phyloP scores from a whole-genome alignment of 2,329 filamentous ascomycete genomes.

The Torrubiellomyces zombiae region DNA sequence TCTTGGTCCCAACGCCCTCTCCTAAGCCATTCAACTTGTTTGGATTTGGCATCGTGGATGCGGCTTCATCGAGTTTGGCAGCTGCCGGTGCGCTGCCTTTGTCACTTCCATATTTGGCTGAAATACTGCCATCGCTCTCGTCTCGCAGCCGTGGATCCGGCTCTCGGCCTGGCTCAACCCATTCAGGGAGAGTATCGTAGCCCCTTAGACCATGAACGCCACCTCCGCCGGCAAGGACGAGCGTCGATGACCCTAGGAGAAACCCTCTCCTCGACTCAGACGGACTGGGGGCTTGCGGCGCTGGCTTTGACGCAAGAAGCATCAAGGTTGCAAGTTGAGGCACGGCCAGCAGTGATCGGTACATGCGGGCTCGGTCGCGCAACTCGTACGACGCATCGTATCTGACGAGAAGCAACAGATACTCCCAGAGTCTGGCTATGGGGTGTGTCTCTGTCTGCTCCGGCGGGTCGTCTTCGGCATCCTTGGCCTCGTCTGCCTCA shows the following conservation, averaged over 20 bases:
- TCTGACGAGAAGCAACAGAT: conserved; percentile 67
- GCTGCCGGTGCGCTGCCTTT: conserved; percentile 36
- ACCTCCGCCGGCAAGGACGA: conserved; percentile 64
- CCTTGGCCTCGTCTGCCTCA: conserved; percentile 20
- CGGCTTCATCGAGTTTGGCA: conserved; percentile 43
- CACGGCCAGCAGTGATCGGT: conserved; percentile 65
- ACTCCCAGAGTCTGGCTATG: conserved; percentile 65
- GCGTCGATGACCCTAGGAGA: conserved; percentile 66
- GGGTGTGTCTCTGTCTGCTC: conserved; percentile 35
- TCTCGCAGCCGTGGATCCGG: conserved; percentile 62
- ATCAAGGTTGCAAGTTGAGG: conserved; percentile 83
- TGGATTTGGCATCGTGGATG: conserved; percentile 19
- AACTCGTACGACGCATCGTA: conserved; percentile 94
- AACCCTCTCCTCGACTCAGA: conserved; percentile 69
- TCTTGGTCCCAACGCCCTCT: conserved; percentile 50
- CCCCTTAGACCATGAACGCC: conserved; percentile 60
- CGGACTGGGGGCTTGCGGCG: conserved; percentile 77
- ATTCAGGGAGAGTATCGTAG: conserved; percentile 65
- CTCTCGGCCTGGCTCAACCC: conserved; percentile 67
- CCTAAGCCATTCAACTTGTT: conserved; percentile 32
- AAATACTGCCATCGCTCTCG: conserved; percentile 21
- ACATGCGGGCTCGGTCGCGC: conserved; percentile 77
- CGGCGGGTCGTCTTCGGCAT: conserved; percentile 14
- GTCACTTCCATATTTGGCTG: conserved; percentile 14
- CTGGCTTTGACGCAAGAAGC: conserved; percentile 83